Evolutionary conservation across 495 filamentous ascomycete genomes (phyloP).

Genomic region (Xylaria nigripes): DNA sequence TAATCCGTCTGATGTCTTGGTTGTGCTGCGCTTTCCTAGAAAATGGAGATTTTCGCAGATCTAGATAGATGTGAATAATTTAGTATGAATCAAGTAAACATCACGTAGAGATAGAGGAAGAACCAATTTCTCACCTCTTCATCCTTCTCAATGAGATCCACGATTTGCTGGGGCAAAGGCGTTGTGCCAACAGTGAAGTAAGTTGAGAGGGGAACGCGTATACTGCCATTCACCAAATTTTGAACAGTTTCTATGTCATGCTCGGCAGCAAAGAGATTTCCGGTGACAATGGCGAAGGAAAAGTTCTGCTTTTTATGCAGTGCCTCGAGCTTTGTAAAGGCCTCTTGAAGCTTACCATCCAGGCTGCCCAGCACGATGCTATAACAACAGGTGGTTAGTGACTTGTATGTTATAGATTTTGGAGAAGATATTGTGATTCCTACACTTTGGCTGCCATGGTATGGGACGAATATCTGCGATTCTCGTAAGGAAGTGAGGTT

Average conservation of each 20-base stretch:
- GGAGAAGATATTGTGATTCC: constrained; percentile 19
- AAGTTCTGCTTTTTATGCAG: constrained; percentile 81
- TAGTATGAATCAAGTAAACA: neutral
- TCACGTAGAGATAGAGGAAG: neutral
- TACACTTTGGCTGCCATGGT: constrained; percentile 66
- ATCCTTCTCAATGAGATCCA: constrained; percentile 61
- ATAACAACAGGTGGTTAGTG: constrained; percentile 27
- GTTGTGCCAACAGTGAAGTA: constrained; percentile 75
- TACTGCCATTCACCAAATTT: constrained; percentile 59
- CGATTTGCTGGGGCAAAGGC: constrained; percentile 56
- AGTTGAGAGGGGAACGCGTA: constrained; percentile 66
- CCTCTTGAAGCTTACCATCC: constrained; percentile 60
- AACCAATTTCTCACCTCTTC: constrained; percentile 46
- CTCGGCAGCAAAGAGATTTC: constrained; percentile 67
- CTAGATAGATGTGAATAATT: constrained; percentile 27
- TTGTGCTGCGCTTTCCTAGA: constrained; percentile 72
- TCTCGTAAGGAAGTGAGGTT: neutral
- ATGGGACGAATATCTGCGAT: neutral
- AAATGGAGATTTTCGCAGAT: constrained; percentile 82
- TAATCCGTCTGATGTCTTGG: constrained; percentile 85
- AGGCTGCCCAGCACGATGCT: constrained; percentile 77
- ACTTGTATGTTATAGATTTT: neutral
- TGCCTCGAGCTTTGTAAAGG: constrained; percentile 69
- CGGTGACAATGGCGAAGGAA: constrained; percentile 71
- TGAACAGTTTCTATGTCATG: constrained; percentile 48